Evolutionary conservation across 495 filamentous ascomycete genomes (phyloP), one percentile per base, ranked within the genome.

Genomic region (Neurospora sp.): DNA sequence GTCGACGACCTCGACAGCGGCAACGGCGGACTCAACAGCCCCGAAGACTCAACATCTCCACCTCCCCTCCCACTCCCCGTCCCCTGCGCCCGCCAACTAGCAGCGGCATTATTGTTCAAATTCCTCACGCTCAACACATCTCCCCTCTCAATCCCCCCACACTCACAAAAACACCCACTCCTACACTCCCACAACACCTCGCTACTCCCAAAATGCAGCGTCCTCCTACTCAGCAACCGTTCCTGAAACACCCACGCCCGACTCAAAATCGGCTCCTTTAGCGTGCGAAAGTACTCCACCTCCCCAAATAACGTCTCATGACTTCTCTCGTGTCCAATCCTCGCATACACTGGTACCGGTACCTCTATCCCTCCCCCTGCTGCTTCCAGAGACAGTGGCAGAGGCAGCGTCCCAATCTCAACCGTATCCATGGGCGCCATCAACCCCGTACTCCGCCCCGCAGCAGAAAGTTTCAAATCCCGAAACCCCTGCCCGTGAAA

Each of bases 211-310:
- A 78, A 82, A 22, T 78, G 71, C 8, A 83, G 73, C 1, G 73
- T 76, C 4, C 81, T 46, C 9, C 76, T 76, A 4, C 78, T 76
- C 27, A 83, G 70, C 10, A 78, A 70, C 0, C 80, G 74, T 48
- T 83, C 81, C 68, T 83, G 81, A 16, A 81, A 78, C 0, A 79
- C 80, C 81, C 81, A 83, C 0, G 76, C 81, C 16, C 81, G 35
- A 4, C 39, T 40, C 3, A 73, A 44, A 1, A 82, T 71, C 14
- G 74, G 74, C 31, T 76, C 74, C 70, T 72, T 76, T 0, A 69
- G 12, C 1, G 75, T 75, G 5, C 72, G 70, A 2, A 71, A 72
- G 38, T 71, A 75, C 3, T 70, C 74, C 35, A 73, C 68, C 20
- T 75, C 74, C 69, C 74, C 74, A 7, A 73, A 76, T 0, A 73